These are phyloP conservation scores for Pseudocercospora pini-densiflorae DNA, from an alignment of 2,329 filamentous ascomycete genomes.

Conservation along the genomic window DNA sequence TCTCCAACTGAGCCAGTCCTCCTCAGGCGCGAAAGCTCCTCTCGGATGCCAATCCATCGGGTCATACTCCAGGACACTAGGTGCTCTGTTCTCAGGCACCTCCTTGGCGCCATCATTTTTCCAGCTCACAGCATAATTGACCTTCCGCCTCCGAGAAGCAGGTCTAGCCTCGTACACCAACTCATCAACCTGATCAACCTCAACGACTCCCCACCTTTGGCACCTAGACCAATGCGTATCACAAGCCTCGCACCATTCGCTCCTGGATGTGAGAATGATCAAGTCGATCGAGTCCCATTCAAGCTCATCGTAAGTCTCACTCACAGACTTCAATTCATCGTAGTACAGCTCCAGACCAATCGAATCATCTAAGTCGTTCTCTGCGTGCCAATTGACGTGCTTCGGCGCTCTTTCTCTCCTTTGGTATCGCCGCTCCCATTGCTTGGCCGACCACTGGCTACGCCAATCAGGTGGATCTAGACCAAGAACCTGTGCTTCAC, in stretches of 20 bases:
- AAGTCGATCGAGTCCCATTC: background rate
- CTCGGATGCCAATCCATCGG: no score
- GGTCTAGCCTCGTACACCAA: background rate
- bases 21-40: no score
- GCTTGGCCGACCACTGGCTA: no score
- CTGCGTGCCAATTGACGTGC: no score
- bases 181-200: background rate
- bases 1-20: no score
- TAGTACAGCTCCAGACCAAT: no score
- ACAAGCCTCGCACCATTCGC: background rate
- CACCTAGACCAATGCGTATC: background rate
- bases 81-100: background rate
- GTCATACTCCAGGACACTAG: no score
- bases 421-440: no score
- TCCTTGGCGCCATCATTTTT: background rate
- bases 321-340: background rate
- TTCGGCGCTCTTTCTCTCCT: no score
- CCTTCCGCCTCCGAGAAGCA: no score
- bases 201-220: background rate
- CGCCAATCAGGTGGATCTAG: background rate
- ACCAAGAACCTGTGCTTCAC: slow-evolving; percentile 14
- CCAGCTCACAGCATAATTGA: background rate
- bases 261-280: background rate
- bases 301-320: background rate
- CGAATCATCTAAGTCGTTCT: no score